Evolutionary conservation across 2,329 filamentous ascomycete genomes (phyloP).

Genomic region (Bipolaris oryzae): DNA sequence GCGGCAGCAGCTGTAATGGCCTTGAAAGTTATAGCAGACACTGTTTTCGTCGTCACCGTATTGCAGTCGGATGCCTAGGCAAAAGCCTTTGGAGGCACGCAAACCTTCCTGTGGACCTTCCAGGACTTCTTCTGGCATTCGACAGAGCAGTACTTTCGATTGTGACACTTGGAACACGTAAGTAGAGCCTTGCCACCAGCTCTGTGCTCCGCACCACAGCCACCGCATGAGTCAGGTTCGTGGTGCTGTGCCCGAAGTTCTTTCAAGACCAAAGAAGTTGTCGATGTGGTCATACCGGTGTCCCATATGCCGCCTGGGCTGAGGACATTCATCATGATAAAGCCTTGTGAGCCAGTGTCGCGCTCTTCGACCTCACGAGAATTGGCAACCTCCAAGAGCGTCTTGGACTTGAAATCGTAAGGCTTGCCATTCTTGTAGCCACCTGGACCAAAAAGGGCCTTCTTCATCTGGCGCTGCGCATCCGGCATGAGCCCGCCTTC

Average conservation of each 20-base stretch:
- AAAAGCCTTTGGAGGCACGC: slow-evolving; percentile 6
- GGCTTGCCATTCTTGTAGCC: slow-evolving; percentile 22
- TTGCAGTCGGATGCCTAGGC: background rate
- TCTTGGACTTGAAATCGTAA: slow-evolving; percentile 29
- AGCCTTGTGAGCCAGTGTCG: slow-evolving; percentile 4
- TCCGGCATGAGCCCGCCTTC: slow-evolving; percentile 22
- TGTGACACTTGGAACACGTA: slow-evolving; percentile 34
- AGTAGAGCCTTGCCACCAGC: slow-evolving; percentile 18
- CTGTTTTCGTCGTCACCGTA: background rate
- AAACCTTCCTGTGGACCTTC: slow-evolving; percentile 43
- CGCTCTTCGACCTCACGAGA: background rate
- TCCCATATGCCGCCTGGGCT: slow-evolving; percentile 21
- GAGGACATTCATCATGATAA: slow-evolving; percentile 19
- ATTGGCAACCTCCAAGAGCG: slow-evolving; percentile 17
- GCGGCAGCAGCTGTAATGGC: background rate
- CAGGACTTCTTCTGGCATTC: slow-evolving; percentile 42
- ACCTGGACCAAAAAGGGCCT: slow-evolving; percentile 26
- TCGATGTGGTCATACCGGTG: slow-evolving; percentile 19
- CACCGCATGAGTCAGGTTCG: slow-evolving; percentile 20
- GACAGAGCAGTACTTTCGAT: slow-evolving; percentile 36
- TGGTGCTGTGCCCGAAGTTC: slow-evolving; percentile 25
- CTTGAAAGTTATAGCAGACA: background rate
- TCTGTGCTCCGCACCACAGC: slow-evolving; percentile 15
- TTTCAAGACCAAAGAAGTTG: slow-evolving; percentile 21
- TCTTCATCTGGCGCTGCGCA: slow-evolving; percentile 25